phyloP scores from a whole-genome alignment of 352 stramenopile genomes.

The Phytophthora niederhauseri region DNA sequence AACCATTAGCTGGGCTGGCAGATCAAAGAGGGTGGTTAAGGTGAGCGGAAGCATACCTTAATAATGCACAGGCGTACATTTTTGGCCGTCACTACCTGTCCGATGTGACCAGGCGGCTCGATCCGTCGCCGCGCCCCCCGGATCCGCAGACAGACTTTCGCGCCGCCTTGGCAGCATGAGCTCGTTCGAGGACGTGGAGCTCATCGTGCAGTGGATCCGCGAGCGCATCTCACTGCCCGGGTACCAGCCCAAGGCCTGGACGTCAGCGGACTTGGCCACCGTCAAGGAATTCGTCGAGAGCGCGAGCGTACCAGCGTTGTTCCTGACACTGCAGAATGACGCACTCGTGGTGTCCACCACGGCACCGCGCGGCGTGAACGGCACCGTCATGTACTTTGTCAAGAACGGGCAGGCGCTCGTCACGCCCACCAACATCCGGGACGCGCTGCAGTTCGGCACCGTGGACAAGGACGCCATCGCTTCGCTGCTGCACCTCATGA shows the following conservation, averaged over 20 bases:
- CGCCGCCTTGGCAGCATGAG: slow-evolving; percentile 47
- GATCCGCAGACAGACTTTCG: slow-evolving; percentile 2
- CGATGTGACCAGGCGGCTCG: background rate
- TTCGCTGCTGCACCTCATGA: slow-evolving; percentile 87
- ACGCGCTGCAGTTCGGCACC: slow-evolving; percentile 77
- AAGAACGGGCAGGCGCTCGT: slow-evolving; percentile 83
- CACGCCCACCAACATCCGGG: slow-evolving; percentile 59
- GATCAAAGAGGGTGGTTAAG: background rate
- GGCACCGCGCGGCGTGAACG: slow-evolving; percentile 48
- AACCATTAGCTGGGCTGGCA: background rate
- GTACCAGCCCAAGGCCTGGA: slow-evolving; percentile 74
- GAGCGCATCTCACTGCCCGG: slow-evolving; percentile 78
- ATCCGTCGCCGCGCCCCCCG: background rate
- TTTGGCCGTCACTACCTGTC: background rate
- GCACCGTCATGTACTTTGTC: slow-evolving; percentile 88
- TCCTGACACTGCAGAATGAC: slow-evolving; percentile 60
- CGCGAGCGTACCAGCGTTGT: slow-evolving; percentile 68
- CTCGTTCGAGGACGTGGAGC: slow-evolving; percentile 87
- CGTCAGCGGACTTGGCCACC: slow-evolving; percentile 74
- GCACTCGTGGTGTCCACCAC: slow-evolving; percentile 58
- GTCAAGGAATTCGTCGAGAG: slow-evolving; percentile 87
- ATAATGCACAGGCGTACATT: background rate
- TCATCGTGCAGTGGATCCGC: slow-evolving; percentile 86
- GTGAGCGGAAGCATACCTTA: background rate
- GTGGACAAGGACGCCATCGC: slow-evolving; percentile 79